phyloP scores from a whole-genome alignment of 192 early-diverging fungal genomes.

The Gryganskiella cystojenkinii region DNA sequence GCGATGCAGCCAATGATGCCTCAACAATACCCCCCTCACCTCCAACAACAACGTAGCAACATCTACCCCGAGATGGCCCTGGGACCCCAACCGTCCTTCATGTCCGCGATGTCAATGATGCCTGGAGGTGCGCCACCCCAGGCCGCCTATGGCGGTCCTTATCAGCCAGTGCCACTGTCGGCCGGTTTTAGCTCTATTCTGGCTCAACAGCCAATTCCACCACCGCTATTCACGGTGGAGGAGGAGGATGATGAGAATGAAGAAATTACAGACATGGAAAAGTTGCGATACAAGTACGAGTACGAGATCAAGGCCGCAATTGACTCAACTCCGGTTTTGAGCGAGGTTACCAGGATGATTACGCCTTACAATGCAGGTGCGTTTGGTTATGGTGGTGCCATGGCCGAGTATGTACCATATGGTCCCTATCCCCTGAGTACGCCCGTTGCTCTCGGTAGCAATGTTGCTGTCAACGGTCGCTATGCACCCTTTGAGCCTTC shows the following conservation, averaged over 20 bases:
- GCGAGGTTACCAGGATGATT: conserved; percentile 41
- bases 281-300: conserved; percentile 49
- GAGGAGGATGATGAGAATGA: conserved; percentile 48
- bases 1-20: not conserved
- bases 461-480: not conserved
- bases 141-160: conserved; percentile 18
- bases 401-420: conserved; percentile 33
- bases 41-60: conserved; percentile 12
- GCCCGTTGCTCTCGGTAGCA: conserved; percentile 22
- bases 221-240: conserved; percentile 44
- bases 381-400: conserved; percentile 26
- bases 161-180: conserved; percentile 22
- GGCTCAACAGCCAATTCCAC: conserved; percentile 20
- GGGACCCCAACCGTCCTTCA: conserved; percentile 14
- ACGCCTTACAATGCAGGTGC: conserved; percentile 26
- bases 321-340: conserved; percentile 41
- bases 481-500: conserved; percentile 25
- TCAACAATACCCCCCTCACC: conserved; percentile 6
- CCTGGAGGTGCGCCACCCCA: not conserved
- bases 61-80: conserved; percentile 27
- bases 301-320: conserved; percentile 53
- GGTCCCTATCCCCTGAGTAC: conserved; percentile 32
- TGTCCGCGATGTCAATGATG: conserved; percentile 25
- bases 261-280: conserved; percentile 48
- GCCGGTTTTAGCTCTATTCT: conserved; percentile 41